Conservation (phyloP, 2,329 filamentous ascomycete genomes). For the Colletotrichum paranaense region DNA sequence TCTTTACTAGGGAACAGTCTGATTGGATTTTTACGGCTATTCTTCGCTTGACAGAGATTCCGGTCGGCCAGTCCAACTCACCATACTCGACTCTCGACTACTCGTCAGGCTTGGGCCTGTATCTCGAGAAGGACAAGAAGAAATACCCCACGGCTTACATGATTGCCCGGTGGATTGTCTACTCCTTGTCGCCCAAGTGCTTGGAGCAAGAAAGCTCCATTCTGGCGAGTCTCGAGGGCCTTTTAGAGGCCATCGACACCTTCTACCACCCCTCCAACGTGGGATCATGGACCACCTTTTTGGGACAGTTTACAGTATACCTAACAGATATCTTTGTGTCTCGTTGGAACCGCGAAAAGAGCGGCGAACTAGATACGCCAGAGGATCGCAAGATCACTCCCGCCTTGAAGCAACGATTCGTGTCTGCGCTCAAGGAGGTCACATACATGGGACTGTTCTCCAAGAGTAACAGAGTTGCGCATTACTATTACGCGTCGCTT, state of each 20-base stretch:
- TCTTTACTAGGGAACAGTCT: constrained; percentile 93
- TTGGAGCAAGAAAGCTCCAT: constrained; percentile 82
- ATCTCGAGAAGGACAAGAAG: constrained; percentile 91
- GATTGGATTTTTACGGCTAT: constrained; percentile 93
- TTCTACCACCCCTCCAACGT: constrained; percentile 99
- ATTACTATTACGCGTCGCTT: constrained; percentile 89
- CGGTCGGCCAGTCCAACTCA: constrained; percentile 94
- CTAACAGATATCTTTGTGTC: constrained; percentile 96
- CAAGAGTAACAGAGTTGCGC: constrained; percentile 92
- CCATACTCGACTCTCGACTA: constrained; percentile 90
- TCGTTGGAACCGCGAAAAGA: constrained; percentile 95
- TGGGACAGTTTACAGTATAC: constrained; percentile 92
- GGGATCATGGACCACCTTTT: constrained; percentile 87
- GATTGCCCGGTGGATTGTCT: constrained; percentile 91
- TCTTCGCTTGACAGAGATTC: constrained; percentile 90
- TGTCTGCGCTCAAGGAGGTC: constrained; percentile 88
- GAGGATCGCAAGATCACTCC: constrained; percentile 81
- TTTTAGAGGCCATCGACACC: constrained; percentile 95
- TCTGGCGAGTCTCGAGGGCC: constrained; percentile 84
- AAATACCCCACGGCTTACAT: constrained; percentile 94
- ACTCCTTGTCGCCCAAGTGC: constrained; percentile 89
- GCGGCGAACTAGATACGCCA: constrained; percentile 89
- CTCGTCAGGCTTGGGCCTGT: constrained; percentile 82
- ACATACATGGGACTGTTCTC: constrained; percentile 99
- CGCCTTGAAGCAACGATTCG: constrained; percentile 88